These are phyloP conservation scores for Euphorbia peplus DNA, from an alignment of 345 rosid species.

Conservation along the genomic window DNA sequence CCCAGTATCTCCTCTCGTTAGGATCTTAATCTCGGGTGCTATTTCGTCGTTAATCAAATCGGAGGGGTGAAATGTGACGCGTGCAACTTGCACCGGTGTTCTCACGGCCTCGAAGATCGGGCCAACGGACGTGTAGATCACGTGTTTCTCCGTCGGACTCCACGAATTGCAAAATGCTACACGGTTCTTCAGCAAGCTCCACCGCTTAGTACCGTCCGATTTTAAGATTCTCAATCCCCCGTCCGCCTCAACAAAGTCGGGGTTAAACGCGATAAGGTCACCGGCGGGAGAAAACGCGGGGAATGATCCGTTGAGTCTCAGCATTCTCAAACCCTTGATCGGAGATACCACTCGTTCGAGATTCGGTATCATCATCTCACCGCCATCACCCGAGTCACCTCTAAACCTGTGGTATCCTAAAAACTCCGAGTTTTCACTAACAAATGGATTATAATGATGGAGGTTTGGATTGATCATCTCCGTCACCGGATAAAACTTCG, in stretches of 20 bases:
- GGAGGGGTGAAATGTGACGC: slow-evolving; percentile 44
- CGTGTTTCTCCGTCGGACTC: slow-evolving; percentile 71
- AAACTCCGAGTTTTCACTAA: slow-evolving; percentile 43
- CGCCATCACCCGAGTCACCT: slow-evolving; percentile 49
- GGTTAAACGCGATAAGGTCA: slow-evolving; percentile 52
- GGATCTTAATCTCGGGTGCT: slow-evolving; percentile 56
- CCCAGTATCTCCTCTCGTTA: slow-evolving; percentile 64
- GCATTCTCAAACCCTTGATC: slow-evolving; percentile 43
- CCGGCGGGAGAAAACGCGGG: slow-evolving; percentile 67
- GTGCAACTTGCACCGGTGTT: slow-evolving; percentile 74
- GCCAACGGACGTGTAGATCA: slow-evolving; percentile 69
- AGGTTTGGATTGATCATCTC: slow-evolving; percentile 52
- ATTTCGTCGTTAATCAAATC: slow-evolving; percentile 42
- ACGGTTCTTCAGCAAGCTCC: slow-evolving; percentile 63
- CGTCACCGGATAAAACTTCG: slow-evolving; percentile 49
- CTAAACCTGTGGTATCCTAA: slow-evolving; percentile 83
- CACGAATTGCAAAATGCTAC: slow-evolving; percentile 75
- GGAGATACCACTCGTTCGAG: slow-evolving; percentile 70
- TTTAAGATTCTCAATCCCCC: slow-evolving; percentile 52
- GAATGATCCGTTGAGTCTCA: slow-evolving; percentile 63
- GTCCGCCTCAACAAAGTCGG: slow-evolving; percentile 26
- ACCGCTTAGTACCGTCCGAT: slow-evolving; percentile 74
- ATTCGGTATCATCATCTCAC: slow-evolving; percentile 50
- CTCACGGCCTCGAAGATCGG: slow-evolving; percentile 59
- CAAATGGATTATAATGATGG: slow-evolving; percentile 84